Evolutionary conservation across 2,329 filamentous ascomycete genomes (phyloP), one percentile per base, ranked within the genome.

Genomic region (Basipetospora sp.): DNA sequence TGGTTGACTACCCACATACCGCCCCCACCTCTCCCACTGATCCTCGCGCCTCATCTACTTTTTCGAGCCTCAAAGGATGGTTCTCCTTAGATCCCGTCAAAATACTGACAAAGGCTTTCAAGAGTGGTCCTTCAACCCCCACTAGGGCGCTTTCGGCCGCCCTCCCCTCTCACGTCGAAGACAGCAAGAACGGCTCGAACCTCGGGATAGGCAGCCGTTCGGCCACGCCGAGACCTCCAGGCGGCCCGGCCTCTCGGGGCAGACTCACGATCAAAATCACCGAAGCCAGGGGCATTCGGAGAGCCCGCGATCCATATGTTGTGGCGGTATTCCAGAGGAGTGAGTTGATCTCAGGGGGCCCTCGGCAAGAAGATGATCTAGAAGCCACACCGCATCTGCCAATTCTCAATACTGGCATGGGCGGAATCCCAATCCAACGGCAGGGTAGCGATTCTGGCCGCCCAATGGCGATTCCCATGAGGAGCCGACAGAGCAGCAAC

Each of bases 241-340:
- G 55, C 29, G 72, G 71, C 16, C 77, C 78, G 8, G 65, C 77
- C 16, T 69, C 84, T 16, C 88, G 84, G 56, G 90, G 90, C 41
- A 94, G 90, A 57, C 67, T 98, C 40, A 82, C 79, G 25, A 83
- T 98, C 49, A 86, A 83, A 53, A 90, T 98, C 39, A 69, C 77
- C 36, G 85, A 94, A 56, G 90, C 81, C 34, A 73, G 85, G 50
- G 84, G 83, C 8, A 62, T 98, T 37, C 73, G 80, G 43, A 83
- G 77, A 41, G 85, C 85, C 53, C 75, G 77, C 42, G 84, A 94
- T 50, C 90, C 90, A 1, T 98, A 98, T 51, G 84, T 94, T 37
- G 86, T 98, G 9, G 93, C 83, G 42, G 87, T 94, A 18, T 98
- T 96, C 52, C 90, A 98, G 56, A 82, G 85, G 55, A 94, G 88